A percentile compares a stretch with the other conserved stretches of the same genome.
Evolutionary conservation across 2,329 filamentous ascomycete species (phyloP).

Genomic region (Sclerotinia subarctica): DNA sequence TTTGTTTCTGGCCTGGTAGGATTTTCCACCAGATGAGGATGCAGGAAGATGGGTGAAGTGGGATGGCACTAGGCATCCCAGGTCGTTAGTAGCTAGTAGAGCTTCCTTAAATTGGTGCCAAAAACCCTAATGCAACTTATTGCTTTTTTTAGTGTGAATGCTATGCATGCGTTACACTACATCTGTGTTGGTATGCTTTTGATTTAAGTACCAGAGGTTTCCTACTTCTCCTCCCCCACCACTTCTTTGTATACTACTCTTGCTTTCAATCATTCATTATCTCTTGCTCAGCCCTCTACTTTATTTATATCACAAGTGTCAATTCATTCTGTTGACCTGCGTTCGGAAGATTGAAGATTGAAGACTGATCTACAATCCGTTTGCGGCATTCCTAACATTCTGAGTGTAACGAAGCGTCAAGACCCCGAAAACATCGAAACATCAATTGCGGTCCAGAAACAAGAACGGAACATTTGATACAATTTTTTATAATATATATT

Average conservation of each 20-base stretch:
- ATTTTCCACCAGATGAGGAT: conserved; percentile 3
- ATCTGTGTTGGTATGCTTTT: background rate
- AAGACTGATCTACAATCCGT: background rate
- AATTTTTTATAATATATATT: background rate
- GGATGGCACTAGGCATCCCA: background rate
- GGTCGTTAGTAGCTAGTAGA: background rate
- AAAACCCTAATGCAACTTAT: background rate
- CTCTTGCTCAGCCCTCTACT: background rate
- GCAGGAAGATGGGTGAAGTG: background rate
- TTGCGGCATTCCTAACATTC: conserved; percentile 9
- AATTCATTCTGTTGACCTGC: background rate
- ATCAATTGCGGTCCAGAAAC: background rate
- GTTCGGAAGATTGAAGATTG: background rate
- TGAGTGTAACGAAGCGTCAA: background rate
- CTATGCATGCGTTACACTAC: background rate
- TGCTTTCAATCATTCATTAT: background rate
- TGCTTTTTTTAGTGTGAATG: too few species aligned
- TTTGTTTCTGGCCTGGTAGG: background rate
- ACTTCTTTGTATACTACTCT: background rate
- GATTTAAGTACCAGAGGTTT: background rate
- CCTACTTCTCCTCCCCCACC: background rate
- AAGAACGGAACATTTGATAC: background rate
- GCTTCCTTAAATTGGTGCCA: background rate
- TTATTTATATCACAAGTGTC: background rate
- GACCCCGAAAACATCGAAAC: background rate